Conservation (phyloP, 208 protist genomes). For the Wallacemonas rigidus region DNA sequence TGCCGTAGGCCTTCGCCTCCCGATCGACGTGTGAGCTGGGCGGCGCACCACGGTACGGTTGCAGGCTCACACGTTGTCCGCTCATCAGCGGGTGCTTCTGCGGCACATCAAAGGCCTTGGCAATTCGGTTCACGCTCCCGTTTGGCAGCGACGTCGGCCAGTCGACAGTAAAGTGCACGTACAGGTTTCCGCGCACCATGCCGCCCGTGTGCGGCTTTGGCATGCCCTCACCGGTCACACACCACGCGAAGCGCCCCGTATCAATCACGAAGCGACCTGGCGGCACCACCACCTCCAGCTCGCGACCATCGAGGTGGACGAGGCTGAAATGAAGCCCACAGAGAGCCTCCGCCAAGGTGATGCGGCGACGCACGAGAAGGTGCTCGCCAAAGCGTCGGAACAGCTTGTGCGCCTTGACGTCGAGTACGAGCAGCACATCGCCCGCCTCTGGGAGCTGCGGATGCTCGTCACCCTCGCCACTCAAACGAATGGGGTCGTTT, state of each 20-base stretch:
- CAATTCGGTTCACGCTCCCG: conserved; percentile 40
- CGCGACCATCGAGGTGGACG: conserved; percentile 89
- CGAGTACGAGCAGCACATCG: conserved; percentile 96
- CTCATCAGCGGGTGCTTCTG: conserved; percentile 45
- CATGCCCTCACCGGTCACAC: conserved; percentile 89
- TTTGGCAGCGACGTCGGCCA: conserved; percentile 70
- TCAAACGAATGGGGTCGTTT: conserved; percentile 93
- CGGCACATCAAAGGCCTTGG: conserved; percentile 37
- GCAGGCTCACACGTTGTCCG: conserved; percentile 68
- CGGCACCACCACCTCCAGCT: conserved; percentile 64
- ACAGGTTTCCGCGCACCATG: conserved; percentile 75
- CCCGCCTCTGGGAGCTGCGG: conserved; percentile 87
- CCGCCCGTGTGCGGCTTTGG: conserved; percentile 78
- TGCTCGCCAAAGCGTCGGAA: conserved; percentile 94
- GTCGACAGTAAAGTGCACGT: conserved; percentile 84
- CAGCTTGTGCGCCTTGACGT: conserved; percentile 88
- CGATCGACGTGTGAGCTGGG: neutral
- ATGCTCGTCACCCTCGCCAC: conserved; percentile 94
- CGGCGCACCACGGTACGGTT: conserved; percentile 22
- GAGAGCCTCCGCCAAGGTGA: conserved; percentile 94
- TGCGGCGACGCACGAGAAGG: conserved; percentile 84
- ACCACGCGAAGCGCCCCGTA: conserved; percentile 69
- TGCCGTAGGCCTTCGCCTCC: conserved; percentile 5
- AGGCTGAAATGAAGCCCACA: conserved; percentile 89
- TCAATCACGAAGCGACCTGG: conserved; percentile 68